Percentiles rank a stretch among this genome's conserved stretches.
These are phyloP conservation scores for Taphrina confusa DNA, from an alignment of 1,139 yeast species.

Conservation along the genomic window DNA sequence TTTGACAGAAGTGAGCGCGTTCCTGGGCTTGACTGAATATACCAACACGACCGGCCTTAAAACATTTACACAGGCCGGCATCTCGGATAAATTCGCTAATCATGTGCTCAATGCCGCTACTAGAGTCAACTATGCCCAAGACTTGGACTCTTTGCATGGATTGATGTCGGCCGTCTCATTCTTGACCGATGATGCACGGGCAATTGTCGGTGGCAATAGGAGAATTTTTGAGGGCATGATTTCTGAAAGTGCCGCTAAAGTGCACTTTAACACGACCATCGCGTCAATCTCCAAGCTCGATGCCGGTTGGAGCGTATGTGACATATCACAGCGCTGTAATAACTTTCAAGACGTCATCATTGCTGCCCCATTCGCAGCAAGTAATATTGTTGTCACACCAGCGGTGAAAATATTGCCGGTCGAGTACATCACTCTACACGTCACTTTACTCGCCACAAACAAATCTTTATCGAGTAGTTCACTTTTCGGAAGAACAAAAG, in stretches of 20 bases:
- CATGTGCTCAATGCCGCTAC: constrained; percentile 50
- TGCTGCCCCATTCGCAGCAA: constrained; percentile 50
- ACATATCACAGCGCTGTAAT: neutral
- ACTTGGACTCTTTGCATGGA: constrained; percentile 49
- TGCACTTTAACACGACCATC: constrained; percentile 45
- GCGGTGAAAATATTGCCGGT: constrained; percentile 39
- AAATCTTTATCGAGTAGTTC: constrained; percentile 38
- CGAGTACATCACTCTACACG: constrained; percentile 46
- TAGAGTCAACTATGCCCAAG: constrained; percentile 51
- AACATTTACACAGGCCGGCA: constrained; percentile 29
- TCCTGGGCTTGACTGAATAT: constrained; percentile 43
- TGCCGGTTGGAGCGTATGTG: constrained; percentile 42
- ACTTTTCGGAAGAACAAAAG: constrained; percentile 40
- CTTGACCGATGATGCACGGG: constrained; percentile 46
- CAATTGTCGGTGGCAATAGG: constrained; percentile 52
- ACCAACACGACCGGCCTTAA: constrained; percentile 44
- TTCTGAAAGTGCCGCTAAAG: constrained; percentile 46
- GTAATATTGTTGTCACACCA: constrained; percentile 42
- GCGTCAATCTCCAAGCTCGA: constrained; percentile 37
- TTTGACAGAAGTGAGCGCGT: constrained; percentile 39
- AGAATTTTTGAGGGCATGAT: constrained; percentile 50
- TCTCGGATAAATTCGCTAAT: constrained; percentile 40
- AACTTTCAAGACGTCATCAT: constrained; percentile 51
- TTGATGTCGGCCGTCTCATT: constrained; percentile 50
- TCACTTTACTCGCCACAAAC: constrained; percentile 44